Evolutionary conservation across 345 rosid species (phyloP).

Genomic region (Hibiscus mutabilis): DNA sequence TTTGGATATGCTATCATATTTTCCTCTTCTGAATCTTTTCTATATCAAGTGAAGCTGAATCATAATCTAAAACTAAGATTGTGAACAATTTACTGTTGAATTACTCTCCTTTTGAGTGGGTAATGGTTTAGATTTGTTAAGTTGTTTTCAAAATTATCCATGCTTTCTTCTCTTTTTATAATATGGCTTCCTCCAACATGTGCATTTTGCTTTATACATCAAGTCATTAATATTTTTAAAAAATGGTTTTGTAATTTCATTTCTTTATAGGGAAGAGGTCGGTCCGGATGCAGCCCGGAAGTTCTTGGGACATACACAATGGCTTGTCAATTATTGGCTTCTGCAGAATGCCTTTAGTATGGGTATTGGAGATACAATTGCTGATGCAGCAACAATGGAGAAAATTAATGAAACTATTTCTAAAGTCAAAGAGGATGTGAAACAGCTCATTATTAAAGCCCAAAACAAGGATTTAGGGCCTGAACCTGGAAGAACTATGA

Average conservation of each 20-base stretch:
- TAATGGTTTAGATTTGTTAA: neutral
- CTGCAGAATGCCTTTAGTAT: constrained; percentile 89
- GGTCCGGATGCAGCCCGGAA: constrained; percentile 99
- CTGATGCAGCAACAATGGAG: constrained; percentile 93
- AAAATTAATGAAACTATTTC: constrained; percentile 83
- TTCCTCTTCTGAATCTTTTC: neutral
- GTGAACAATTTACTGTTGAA: neutral
- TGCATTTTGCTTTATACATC: neutral
- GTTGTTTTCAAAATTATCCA: neutral
- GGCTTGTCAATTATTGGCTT: constrained; percentile 99
- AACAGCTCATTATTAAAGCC: constrained; percentile 56
- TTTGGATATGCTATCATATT: neutral
- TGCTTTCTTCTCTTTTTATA: neutral
- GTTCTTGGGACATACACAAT: constrained; percentile 95
- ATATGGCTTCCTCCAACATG: neutral
- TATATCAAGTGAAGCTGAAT: neutral
- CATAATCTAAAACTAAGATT: neutral
- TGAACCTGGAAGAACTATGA: constrained; percentile 95
- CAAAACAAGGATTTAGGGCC: constrained; percentile 71
- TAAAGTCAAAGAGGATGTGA: constrained; percentile 74
- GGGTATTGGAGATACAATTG: constrained; percentile 98
- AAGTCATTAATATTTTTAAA: neutral
- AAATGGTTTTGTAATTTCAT: neutral
- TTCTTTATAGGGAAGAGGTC: constrained; percentile 86
- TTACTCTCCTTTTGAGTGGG: neutral